Evolutionary conservation across 2,329 filamentous ascomycete genomes (phyloP), one percentile per base, ranked within the genome.

Genomic region (Ophiostoma sp.): DNA sequence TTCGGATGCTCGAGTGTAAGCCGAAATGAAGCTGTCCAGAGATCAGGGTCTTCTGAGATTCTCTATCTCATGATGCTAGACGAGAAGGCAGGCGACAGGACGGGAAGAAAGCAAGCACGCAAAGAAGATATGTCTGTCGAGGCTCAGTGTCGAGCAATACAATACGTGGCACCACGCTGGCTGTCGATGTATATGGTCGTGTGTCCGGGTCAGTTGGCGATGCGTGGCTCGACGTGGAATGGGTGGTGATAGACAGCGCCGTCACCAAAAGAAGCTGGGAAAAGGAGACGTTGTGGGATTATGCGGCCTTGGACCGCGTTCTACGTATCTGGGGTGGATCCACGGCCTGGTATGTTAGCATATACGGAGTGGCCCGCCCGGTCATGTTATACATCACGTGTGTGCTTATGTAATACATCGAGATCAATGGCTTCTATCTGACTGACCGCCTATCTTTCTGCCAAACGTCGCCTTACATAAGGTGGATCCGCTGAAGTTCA

Each of bases 201-300:
- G 16, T 63, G 38, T 42, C 38, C 27, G 38, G 27, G 38, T 18
- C 40, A 42, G 18, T 63, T 18, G 40, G 40, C 40, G 40, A 42
- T 63, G 60, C 38, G 38, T 63, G 60, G 40, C 27, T 41, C 8
- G 60, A 44, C 60, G 8, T 63, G 60, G 60, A 63, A 36, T 62
- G 14, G 60, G 40, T 44, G 60, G 40, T 40, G 58, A 62, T 62
- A n/a, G 60, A 63, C 40, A 49, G 64, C 64, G 55, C 6, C 64
- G 36, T 66, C 36, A 52, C 36, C 49, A 27, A 18, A 55, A 36
- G 49, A 55, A 55, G 18, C 55, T 38, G 38, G 14, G 36, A 52
- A 66, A 40, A 66, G 38, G n/a, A 60, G 49, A 27, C 49, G 64
- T 65, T 65, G 58, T 60, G 55, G 55, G 55, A 60, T 60, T 18